These are phyloP conservation scores for Metschnikowia noctiluminum DNA, from an alignment of 805 yeast genomes.

Conservation along the genomic window DNA sequence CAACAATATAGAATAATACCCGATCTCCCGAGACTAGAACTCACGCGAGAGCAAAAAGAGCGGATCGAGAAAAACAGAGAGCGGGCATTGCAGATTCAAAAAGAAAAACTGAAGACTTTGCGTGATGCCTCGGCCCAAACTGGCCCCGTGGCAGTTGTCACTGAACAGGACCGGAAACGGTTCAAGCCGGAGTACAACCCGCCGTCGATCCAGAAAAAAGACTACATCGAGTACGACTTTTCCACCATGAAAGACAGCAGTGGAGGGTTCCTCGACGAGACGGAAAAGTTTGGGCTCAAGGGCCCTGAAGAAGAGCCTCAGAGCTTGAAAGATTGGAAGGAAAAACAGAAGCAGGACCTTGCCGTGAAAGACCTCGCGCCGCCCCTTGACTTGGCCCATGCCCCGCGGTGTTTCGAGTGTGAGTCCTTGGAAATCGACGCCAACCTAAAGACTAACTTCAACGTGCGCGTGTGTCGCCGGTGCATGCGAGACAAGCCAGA, in stretches of 20 bases:
- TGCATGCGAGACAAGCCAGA: constrained; percentile 77
- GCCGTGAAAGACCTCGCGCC: constrained; percentile 58
- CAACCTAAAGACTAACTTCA: constrained; percentile 64
- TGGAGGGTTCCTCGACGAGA: constrained; percentile 72
- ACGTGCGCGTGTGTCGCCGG: constrained; percentile 69
- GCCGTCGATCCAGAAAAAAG: constrained; percentile 50
- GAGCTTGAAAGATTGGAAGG: constrained; percentile 46
- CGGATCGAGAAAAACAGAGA: constrained; percentile 52
- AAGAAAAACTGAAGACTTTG: constrained; percentile 23
- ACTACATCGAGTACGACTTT: constrained; percentile 81
- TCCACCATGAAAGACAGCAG: constrained; percentile 83
- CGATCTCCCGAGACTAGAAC: constrained; percentile 24
- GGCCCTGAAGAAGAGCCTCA: constrained; percentile 42
- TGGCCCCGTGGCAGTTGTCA: constrained; percentile 12
- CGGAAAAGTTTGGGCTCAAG: constrained; percentile 13
- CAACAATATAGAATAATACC: constrained; percentile 7
- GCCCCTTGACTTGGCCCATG: constrained; percentile 65
- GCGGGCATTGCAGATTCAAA: constrained; percentile 47
- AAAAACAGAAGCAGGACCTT: constrained; percentile 39
- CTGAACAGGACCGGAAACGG: constrained; percentile 13
- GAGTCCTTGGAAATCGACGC: constrained; percentile 76
- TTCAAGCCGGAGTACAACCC: constrained; percentile 19
- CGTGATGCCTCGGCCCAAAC: constrained; percentile 12
- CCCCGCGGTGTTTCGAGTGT: constrained; percentile 85
- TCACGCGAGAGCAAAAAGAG: constrained; percentile 48